These are phyloP conservation scores for Juncus effusus DNA, from an alignment of 176 grass and related monocot genomes.

Conservation along the genomic window DNA sequence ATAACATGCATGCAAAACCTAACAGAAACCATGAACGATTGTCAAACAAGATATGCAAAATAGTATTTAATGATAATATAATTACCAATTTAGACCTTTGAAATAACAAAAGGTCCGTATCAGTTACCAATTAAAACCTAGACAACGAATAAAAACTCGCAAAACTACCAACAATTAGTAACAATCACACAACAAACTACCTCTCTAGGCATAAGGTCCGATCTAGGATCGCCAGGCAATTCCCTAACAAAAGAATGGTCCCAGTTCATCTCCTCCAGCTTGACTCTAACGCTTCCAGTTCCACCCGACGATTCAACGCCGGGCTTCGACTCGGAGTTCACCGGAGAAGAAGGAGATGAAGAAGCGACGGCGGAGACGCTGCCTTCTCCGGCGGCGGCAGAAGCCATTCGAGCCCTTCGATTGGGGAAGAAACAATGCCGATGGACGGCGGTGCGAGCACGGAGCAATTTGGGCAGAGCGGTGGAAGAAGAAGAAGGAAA, in stretches of 20 bases:
- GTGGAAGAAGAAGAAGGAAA: slow-evolving; percentile 18
- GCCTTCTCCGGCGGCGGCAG: slow-evolving; percentile 23
- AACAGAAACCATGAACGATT: background rate
- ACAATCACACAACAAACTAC: slow-evolving; percentile 9
- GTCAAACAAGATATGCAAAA: background rate
- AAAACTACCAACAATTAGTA: background rate
- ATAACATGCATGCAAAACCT: slow-evolving; percentile 64
- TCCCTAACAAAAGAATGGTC: slow-evolving; percentile 78
- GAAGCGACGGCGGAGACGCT: slow-evolving; percentile 11
- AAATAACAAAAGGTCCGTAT: background rate
- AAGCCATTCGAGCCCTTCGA: slow-evolving; percentile 29
- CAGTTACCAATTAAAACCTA: background rate
- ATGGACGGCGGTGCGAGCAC: background rate
- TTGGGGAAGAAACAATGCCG: background rate
- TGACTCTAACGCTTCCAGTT: slow-evolving; percentile 8
- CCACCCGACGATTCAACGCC: background rate
- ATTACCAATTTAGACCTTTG: background rate
- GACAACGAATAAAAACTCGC: background rate
- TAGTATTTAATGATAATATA: background rate
- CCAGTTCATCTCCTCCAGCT: slow-evolving; percentile 76
- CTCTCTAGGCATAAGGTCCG: slow-evolving; percentile 54
- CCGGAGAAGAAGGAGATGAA: background rate
- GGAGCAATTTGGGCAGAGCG: background rate
- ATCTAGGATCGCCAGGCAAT: slow-evolving; percentile 66
- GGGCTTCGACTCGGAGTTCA: background rate